Evolutionary conservation across 2,329 filamentous ascomycete species (phyloP).

Genomic region (Dendryphion nanum): DNA sequence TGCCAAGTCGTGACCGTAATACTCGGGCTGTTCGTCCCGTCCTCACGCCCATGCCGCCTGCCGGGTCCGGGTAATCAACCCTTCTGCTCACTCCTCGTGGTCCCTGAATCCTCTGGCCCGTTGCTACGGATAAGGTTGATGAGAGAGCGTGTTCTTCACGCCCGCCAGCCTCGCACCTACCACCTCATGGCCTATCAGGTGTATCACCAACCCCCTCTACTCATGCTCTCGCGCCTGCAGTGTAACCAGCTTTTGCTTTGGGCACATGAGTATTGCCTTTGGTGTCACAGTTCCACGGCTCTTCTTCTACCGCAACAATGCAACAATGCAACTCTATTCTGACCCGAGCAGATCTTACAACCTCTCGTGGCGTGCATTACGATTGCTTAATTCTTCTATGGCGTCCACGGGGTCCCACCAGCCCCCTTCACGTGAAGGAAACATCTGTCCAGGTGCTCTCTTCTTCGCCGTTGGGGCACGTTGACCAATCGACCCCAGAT

Average conservation of each 20-base stretch:
- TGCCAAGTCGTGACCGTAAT: slow-evolving; percentile 17
- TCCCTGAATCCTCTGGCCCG: slow-evolving; percentile 32
- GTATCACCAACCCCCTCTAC: slow-evolving; percentile 52
- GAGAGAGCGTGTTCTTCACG: slow-evolving; percentile 25
- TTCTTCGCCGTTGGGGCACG: too few species aligned
- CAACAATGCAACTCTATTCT: slow-evolving; percentile 1
- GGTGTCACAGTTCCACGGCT: slow-evolving; percentile 22
- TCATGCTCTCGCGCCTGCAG: slow-evolving; percentile 12
- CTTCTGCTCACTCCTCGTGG: slow-evolving; percentile 18
- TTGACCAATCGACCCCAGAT: too few species aligned
- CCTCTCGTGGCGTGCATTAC: too few species aligned
- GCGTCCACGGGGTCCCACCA: too few species aligned
- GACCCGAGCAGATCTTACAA: slow-evolving; percentile 8
- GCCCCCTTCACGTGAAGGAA: too few species aligned
- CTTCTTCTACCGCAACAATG: slow-evolving; percentile 7
- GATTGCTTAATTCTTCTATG: too few species aligned
- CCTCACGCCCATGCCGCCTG: slow-evolving; percentile 15
- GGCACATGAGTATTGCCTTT: slow-evolving; percentile 24
- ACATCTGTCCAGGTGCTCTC: too few species aligned
- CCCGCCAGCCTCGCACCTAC: slow-evolving; percentile 15
- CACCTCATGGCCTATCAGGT: slow-evolving; percentile 13
- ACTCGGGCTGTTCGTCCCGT: slow-evolving; percentile 25
- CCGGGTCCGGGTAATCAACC: slow-evolving; percentile 15
- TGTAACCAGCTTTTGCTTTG: slow-evolving; percentile 18
- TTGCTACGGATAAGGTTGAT: slow-evolving; percentile 34